Conservation (phyloP, 192 early-diverging fungal species). For the Phycomyces nitens region DNA sequence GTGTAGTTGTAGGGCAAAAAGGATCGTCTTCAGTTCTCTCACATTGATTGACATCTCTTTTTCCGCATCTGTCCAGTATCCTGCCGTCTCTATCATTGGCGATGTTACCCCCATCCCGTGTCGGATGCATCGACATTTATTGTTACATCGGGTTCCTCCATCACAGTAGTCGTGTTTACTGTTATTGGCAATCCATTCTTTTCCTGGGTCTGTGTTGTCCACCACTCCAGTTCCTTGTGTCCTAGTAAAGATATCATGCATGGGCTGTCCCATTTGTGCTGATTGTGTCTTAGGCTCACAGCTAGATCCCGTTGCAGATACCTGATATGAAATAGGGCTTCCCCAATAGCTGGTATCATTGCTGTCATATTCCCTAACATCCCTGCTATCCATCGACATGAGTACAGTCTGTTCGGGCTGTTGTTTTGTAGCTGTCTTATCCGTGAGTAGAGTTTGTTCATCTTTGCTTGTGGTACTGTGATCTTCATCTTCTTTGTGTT, state of each 20-base stretch:
- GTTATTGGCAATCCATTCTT: constrained; percentile 3
- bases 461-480: background rate
- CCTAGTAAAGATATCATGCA: background rate
- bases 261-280: background rate
- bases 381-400: background rate
- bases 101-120: constrained; percentile 1
- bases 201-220: background rate
- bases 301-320: too few species aligned
- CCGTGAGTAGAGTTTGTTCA: background rate
- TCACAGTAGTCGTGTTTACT: background rate
- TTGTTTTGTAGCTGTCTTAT: background rate
- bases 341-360: too few species aligned
- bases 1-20: constrained; percentile 1
- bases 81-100: background rate
- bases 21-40: constrained; percentile 5
- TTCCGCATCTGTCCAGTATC: background rate
- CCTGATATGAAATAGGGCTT: too few species aligned
- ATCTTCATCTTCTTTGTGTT: too few species aligned
- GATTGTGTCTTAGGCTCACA: too few species aligned
- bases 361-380: background rate
- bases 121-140: background rate
- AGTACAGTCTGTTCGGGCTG: too few species aligned
- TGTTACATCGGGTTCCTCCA: background rate
- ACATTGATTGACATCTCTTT: constrained; percentile 3
- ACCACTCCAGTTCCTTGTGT: background rate